phyloP scores from a whole-genome alignment of 768 basidiomycete species.

The Boletus vinaceobasis region DNA sequence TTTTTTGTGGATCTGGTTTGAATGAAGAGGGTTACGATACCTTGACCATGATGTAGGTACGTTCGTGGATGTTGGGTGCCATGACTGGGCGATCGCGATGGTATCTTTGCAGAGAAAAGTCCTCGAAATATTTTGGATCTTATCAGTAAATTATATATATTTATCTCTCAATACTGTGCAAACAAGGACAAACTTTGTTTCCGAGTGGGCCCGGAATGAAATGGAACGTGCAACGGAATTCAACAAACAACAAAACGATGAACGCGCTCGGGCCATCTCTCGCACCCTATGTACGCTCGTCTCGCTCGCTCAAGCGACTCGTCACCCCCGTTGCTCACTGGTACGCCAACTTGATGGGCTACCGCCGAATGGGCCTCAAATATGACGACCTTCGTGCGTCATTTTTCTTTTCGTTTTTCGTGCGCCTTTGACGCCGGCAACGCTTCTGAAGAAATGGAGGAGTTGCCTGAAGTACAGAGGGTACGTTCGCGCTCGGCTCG shows the following conservation, averaged over 20 bases:
- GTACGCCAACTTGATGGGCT: slow-evolving; percentile 79
- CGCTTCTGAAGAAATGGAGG: slow-evolving; percentile 56
- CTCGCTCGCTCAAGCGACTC: slow-evolving; percentile 61
- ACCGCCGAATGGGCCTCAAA: slow-evolving; percentile 83
- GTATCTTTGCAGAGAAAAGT: slow-evolving; percentile 6
- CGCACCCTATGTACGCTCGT: slow-evolving; percentile 71
- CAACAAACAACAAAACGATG: slow-evolving; percentile 11
- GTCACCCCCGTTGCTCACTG: slow-evolving; percentile 77
- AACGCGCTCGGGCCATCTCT: slow-evolving; percentile 66
- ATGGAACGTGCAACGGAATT: background rate
- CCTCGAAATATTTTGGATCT: slow-evolving; percentile 19
- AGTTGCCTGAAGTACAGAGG: slow-evolving; percentile 73
- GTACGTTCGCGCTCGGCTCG: slow-evolving; percentile 38
- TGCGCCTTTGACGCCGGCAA: background rate
- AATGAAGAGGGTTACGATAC: slow-evolving; percentile 32
- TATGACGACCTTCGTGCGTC: slow-evolving; percentile 92
- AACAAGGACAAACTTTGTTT: slow-evolving; percentile 42
- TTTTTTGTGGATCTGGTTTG: background rate
- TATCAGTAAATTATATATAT: slow-evolving; percentile 16
- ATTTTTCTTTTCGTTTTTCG: background rate
- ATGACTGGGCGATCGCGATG: slow-evolving; percentile 33
- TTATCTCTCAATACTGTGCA: slow-evolving; percentile 16
- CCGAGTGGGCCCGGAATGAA: slow-evolving; percentile 18
- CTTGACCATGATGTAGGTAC: slow-evolving; percentile 99
- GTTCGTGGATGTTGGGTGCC: slow-evolving; percentile 49